phyloP scores from a whole-genome alignment of 306 rosid species.

The Phaseolus lunatus region DNA sequence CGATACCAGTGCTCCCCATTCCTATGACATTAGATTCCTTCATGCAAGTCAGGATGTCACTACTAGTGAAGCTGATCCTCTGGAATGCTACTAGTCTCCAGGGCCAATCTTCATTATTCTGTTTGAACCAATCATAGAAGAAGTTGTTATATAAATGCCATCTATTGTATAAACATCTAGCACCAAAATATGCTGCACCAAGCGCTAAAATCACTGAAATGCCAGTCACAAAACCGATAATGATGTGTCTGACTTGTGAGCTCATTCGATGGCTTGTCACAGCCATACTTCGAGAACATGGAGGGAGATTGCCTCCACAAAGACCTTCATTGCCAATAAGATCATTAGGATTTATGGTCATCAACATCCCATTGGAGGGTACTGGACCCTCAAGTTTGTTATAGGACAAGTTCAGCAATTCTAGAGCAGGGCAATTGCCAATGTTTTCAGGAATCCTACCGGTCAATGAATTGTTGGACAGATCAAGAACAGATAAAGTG shows the following conservation, averaged over 20 bases:
- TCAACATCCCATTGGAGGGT: conserved; percentile 72
- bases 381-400: conserved; percentile 88
- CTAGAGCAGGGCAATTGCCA: conserved; percentile 80
- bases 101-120: conserved; percentile 74
- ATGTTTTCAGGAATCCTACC: conserved; percentile 78
- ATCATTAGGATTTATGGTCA: conserved; percentile 71
- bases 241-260: conserved; percentile 56
- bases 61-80: conserved; percentile 76
- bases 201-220: conserved; percentile 60
- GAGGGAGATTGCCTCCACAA: conserved; percentile 82
- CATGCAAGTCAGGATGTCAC: conserved; percentile 72
- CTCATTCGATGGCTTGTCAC: conserved; percentile 39
- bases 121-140: conserved; percentile 63
- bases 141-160: conserved; percentile 64
- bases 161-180: conserved; percentile 62
- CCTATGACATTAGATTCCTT: conserved; percentile 82
- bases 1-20: conserved; percentile 84
- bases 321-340: conserved; percentile 76
- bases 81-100: conserved; percentile 95
- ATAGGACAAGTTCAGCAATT: conserved; percentile 79
- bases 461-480: conserved; percentile 74
- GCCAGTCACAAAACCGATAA: conserved; percentile 63
- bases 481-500: conserved; percentile 76
- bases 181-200: conserved; percentile 54
- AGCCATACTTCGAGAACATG: conserved; percentile 61